Conservation (phyloP, 2,329 filamentous ascomycete genomes). For the Venturia aucupariae region DNA sequence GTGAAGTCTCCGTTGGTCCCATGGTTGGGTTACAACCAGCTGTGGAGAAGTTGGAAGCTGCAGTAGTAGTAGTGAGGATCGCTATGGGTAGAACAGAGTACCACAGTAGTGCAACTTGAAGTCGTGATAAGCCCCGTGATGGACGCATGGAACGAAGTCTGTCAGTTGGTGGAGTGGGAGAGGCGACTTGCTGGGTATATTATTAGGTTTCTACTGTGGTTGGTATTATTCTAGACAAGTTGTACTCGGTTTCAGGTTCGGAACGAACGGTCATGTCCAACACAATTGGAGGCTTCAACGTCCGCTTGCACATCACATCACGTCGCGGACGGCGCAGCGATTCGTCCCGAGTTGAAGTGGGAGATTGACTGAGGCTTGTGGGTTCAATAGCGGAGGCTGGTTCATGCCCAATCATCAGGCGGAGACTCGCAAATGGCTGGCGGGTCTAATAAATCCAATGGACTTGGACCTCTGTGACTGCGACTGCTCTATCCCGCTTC, state of each 20-base stretch:
- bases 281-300: not conserved
- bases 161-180: no score
- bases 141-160: not conserved
- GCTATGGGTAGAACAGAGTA: no score
- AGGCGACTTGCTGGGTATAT: no score
- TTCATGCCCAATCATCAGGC: not conserved
- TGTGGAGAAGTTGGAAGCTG: not conserved
- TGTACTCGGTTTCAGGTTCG: not conserved
- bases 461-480: not conserved
- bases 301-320: not conserved
- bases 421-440: not conserved
- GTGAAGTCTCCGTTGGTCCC: no score
- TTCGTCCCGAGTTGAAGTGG: not conserved
- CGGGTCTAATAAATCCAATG: not conserved
- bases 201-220: no score
- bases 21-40: no score
- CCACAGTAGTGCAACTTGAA: no score
- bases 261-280: not conserved
- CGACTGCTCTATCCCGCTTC: not conserved
- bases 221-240: no score
- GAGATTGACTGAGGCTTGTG: slow-evolving; percentile 1
- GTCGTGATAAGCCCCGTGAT: not conserved
- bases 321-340: not conserved
- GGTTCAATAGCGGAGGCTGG: not conserved
- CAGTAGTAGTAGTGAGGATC: no score